phyloP scores from a whole-genome alignment of 2,329 filamentous ascomycete species.

The Mycogone perniciosa region DNA sequence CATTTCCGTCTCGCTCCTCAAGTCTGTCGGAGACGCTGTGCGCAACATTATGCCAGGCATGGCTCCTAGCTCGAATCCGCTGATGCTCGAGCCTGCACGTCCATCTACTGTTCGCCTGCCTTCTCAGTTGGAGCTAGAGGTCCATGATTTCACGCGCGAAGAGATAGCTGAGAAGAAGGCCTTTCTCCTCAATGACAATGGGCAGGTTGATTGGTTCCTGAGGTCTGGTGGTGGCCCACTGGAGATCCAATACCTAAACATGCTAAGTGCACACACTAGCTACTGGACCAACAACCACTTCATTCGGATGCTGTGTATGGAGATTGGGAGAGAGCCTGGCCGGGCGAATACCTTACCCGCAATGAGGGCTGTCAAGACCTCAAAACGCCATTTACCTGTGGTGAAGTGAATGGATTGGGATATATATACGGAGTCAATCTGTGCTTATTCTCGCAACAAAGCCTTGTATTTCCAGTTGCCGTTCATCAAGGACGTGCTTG shows the following conservation, averaged over 20 bases:
- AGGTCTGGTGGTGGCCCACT: conserved; percentile 78
- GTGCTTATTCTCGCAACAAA: no score
- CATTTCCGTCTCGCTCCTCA: conserved; percentile 58
- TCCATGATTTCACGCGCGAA: conserved; percentile 88
- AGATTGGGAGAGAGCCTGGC: conserved; percentile 72
- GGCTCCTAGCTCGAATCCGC: conserved; percentile 24
- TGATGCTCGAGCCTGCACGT: conserved; percentile 27
- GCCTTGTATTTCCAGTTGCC: no score
- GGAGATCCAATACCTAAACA: conserved; percentile 94
- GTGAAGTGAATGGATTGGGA: neutral
- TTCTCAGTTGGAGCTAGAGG: conserved; percentile 80
- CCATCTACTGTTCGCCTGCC: conserved; percentile 43
- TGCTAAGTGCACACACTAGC: conserved; percentile 90
- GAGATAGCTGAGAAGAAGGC: conserved; percentile 88
- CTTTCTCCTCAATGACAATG: conserved; percentile 87
- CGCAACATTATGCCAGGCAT: conserved; percentile 54
- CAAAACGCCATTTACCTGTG: conserved; percentile 31
- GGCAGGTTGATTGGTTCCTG: conserved; percentile 87
- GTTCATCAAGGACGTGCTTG: no score
- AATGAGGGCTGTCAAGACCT: conserved; percentile 53
- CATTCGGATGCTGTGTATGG: conserved; percentile 81
- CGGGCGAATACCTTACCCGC: conserved; percentile 50
- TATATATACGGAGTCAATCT: neutral
- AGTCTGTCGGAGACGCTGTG: conserved; percentile 57
- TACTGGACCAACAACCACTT: conserved; percentile 90